These are phyloP conservation scores for Talaromyces sp. DNA, from an alignment of 2,329 filamentous ascomycete genomes.

Conservation along the genomic window DNA sequence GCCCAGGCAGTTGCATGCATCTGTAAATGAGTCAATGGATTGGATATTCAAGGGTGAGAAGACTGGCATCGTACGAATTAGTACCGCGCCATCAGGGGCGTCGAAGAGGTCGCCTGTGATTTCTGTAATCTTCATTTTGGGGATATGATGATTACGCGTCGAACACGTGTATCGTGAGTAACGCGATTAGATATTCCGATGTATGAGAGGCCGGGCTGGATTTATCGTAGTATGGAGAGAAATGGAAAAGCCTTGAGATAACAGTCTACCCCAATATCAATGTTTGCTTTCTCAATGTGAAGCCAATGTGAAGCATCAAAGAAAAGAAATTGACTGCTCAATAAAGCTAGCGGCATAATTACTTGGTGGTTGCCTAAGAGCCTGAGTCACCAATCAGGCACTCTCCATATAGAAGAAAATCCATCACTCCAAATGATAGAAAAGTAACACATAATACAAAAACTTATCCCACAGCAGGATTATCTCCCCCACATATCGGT, in stretches of 20 bases:
- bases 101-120: conserved; percentile 49
- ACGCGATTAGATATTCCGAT: neutral
- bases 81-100: conserved; percentile 45
- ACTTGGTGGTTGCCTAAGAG: neutral
- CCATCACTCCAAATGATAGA: neutral
- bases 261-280: no score
- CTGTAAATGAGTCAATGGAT: conserved; percentile 21
- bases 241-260: no score
- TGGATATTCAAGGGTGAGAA: neutral
- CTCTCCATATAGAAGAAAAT: neutral
- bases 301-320: neutral
- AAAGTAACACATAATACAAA: neutral
- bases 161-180: neutral
- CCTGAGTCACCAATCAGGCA: neutral
- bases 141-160: neutral
- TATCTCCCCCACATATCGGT: neutral
- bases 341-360: neutral
- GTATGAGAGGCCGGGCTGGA: neutral
- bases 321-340: neutral
- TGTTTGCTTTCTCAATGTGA: no score
- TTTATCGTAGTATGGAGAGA: no score
- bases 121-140: conserved; percentile 20
- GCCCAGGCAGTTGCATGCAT: conserved; percentile 57
- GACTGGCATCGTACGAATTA: conserved; percentile 42
- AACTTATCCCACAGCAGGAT: neutral